phyloP scores from a whole-genome alignment of 352 stramenopile species.

The Phytophthora foliorum region DNA sequence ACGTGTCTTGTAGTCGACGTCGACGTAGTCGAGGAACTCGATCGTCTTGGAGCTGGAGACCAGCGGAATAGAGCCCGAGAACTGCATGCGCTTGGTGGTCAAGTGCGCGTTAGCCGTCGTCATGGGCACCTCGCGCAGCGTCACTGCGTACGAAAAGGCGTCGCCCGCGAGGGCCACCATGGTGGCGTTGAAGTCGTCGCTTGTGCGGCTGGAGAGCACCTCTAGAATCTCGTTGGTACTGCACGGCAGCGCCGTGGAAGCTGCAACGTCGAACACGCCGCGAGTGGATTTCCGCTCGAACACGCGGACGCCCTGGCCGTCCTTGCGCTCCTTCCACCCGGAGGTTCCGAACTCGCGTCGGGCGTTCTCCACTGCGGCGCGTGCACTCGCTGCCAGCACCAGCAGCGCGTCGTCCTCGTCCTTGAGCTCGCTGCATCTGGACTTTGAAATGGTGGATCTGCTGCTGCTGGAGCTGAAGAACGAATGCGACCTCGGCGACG shows the following conservation, averaged over 20 bases:
- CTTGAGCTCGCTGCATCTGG: conserved; percentile 17
- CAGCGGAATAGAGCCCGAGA: conserved; percentile 36
- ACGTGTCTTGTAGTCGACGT: conserved; percentile 34
- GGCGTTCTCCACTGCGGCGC: conserved; percentile 31
- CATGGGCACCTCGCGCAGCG: conserved; percentile 38
- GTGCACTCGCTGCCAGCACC: conserved; percentile 22
- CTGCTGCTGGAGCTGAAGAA: conserved; percentile 39
- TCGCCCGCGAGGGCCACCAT: conserved; percentile 47
- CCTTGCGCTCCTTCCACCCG: conserved; percentile 45
- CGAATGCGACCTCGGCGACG: conserved; percentile 34
- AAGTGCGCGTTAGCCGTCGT: conserved; percentile 21
- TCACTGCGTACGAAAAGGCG: conserved; percentile 46
- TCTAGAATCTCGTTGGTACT: conserved; percentile 42
- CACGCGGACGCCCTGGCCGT: conserved; percentile 37
- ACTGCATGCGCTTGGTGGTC: conserved; percentile 44
- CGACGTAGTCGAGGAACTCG: conserved; percentile 46
- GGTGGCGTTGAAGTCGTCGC: conserved; percentile 52
- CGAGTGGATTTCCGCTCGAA: conserved; percentile 36
- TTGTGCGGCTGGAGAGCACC: conserved; percentile 41
- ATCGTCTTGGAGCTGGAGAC: conserved; percentile 42
- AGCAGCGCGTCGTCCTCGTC: conserved; percentile 41
- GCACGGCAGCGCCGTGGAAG: conserved; percentile 34
- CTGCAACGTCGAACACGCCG: conserved; percentile 31
- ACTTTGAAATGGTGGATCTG: conserved; percentile 19
- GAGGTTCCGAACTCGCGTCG: conserved; percentile 9